Percentiles rank a stretch among this genome's conserved stretches.
phyloP scores from a whole-genome alignment of 169 alveolate species.

The Cystoisospora suis region DNA sequence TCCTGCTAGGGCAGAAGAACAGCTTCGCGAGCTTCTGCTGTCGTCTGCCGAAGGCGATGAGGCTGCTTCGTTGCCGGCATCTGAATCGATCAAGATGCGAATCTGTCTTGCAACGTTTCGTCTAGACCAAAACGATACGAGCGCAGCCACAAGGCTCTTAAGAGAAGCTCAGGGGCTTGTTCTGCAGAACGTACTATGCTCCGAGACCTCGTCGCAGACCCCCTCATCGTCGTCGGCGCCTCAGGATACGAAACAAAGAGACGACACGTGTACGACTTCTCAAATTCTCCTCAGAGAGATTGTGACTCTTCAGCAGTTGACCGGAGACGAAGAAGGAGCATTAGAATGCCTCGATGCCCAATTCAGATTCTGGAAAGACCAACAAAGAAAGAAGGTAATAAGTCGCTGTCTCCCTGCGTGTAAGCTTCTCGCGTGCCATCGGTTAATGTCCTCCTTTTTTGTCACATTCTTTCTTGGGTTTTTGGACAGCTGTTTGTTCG shows the following conservation, averaged over 20 bases:
- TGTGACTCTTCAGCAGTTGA: background rate
- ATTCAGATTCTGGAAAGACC: background rate
- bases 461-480: too few relatives aligned
- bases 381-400: too few relatives aligned
- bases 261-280: background rate
- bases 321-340: slow-evolving; percentile 23
- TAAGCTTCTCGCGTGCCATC: too few relatives aligned
- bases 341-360: background rate
- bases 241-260: background rate
- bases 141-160: background rate
- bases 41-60: background rate
- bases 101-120: slow-evolving; percentile 4
- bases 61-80: background rate
- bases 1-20: slow-evolving; percentile 4
- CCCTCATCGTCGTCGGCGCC: too few relatives aligned
- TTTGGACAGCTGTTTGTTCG: too few relatives aligned
- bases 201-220: background rate
- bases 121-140: background rate
- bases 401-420: too few relatives aligned
- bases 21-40: background rate
- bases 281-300: background rate
- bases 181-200: background rate
- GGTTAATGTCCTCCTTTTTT: too few relatives aligned
- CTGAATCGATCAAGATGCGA: background rate
- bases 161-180: background rate